phyloP scores from a whole-genome alignment of 768 basidiomycete genomes.

The Boletus speciosus region DNA sequence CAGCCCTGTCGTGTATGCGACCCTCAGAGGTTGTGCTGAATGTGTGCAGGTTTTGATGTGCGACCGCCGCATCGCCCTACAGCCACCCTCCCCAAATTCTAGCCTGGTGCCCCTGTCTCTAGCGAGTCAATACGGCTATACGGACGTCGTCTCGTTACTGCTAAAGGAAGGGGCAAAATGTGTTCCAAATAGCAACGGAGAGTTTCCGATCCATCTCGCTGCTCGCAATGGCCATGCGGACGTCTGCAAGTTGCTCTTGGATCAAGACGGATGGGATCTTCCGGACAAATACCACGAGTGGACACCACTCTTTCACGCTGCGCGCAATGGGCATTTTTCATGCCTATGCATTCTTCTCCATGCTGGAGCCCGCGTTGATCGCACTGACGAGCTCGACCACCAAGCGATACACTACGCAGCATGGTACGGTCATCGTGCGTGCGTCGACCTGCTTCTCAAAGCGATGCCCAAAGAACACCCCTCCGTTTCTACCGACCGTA shows the following conservation, averaged over 20 bases:
- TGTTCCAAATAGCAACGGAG: slow-evolving; percentile 88
- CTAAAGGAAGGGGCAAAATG: slow-evolving; percentile 75
- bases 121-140: slow-evolving; percentile 86
- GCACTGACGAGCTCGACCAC: slow-evolving; percentile 80
- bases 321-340: slow-evolving; percentile 73
- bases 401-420: slow-evolving; percentile 91
- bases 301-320: slow-evolving; percentile 96
- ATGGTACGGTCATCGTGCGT: slow-evolving; percentile 86
- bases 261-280: slow-evolving; percentile 74
- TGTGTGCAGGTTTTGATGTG: slow-evolving; percentile 83
- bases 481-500: slow-evolving; percentile 14
- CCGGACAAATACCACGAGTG: slow-evolving; percentile 98
- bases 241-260: slow-evolving; percentile 75
- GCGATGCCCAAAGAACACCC: slow-evolving; percentile 24
- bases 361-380: slow-evolving; percentile 73
- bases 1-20: slow-evolving; percentile 91
- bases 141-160: slow-evolving; percentile 75
- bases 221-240: slow-evolving; percentile 86
- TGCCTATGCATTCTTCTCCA: slow-evolving; percentile 78
- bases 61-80: slow-evolving; percentile 61
- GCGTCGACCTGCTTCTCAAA: slow-evolving; percentile 58
- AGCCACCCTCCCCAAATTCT: slow-evolving; percentile 52
- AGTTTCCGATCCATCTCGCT: slow-evolving; percentile 95
- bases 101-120: slow-evolving; percentile 86
- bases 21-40: slow-evolving; percentile 75